Conservation (phyloP, 176 grass and related monocot genomes). For the Oryza rufipogon region DNA sequence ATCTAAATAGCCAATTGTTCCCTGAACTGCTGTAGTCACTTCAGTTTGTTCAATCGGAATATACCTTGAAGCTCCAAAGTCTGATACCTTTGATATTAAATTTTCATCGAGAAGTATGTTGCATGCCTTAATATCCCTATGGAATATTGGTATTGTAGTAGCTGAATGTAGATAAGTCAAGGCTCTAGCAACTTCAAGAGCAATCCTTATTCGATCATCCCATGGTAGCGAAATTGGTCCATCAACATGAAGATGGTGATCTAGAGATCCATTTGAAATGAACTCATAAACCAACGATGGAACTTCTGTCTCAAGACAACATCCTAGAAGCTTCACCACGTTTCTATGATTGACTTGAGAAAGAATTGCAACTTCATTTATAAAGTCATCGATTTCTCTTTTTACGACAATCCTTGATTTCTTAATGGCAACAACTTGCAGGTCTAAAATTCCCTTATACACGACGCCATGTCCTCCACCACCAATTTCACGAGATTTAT, state of each 20-base stretch:
- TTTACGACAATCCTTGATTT: slow-evolving; percentile 59
- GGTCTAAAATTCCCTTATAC: slow-evolving; percentile 57
- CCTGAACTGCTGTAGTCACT: slow-evolving; percentile 50
- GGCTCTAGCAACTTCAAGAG: slow-evolving; percentile 43
- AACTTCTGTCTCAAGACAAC: slow-evolving; percentile 62
- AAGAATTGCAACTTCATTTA: slow-evolving; percentile 62
- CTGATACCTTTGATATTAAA: slow-evolving; percentile 54
- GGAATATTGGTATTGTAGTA: slow-evolving; percentile 47
- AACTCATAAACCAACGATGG: slow-evolving; percentile 63
- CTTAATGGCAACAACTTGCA: slow-evolving; percentile 57
- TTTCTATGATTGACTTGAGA: slow-evolving; percentile 67
- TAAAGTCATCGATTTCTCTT: slow-evolving; percentile 55
- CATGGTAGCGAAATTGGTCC: slow-evolving; percentile 28
- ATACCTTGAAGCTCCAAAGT: slow-evolving; percentile 64
- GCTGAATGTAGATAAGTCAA: slow-evolving; percentile 58
- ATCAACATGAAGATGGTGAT: slow-evolving; percentile 42
- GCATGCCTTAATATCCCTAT: slow-evolving; percentile 60
- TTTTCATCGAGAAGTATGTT: slow-evolving; percentile 65
- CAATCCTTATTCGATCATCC: slow-evolving; percentile 50
- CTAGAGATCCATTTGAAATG: slow-evolving; percentile 57
- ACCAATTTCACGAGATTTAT: slow-evolving; percentile 39
- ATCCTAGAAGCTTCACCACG: neutral
- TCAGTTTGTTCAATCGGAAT: slow-evolving; percentile 45
- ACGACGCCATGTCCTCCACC: slow-evolving; percentile 49
- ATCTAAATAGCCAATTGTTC: too few species aligned